phyloP scores from a whole-genome alignment of 805 yeast species.

The Metschnikowia peoriensis region DNA sequence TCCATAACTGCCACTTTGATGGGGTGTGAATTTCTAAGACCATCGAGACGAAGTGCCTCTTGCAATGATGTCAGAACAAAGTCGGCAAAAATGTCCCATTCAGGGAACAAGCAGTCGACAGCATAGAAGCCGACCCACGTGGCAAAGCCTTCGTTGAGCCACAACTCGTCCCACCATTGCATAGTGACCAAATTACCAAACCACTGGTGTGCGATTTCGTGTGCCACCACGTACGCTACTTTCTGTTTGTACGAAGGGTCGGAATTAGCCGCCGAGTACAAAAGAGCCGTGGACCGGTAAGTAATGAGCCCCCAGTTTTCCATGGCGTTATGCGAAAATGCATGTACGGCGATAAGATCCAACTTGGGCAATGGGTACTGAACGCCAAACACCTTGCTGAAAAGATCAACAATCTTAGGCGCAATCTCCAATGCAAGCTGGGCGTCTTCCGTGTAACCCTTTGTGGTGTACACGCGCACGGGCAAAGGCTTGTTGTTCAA shows the following conservation, averaged over 20 bases:
- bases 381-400: constrained; percentile 47
- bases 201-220: constrained; percentile 91
- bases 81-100: constrained; percentile 71
- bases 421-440: constrained; percentile 47
- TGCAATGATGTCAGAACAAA: constrained; percentile 53
- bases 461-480: constrained; percentile 52
- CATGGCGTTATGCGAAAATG: constrained; percentile 85
- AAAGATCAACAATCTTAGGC: constrained; percentile 49
- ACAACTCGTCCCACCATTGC: constrained; percentile 92
- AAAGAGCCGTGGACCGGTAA: constrained; percentile 56
- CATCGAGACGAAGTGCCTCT: constrained; percentile 52
- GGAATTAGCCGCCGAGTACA: constrained; percentile 45
- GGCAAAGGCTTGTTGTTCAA: constrained; percentile 41
- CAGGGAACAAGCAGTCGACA: constrained; percentile 68
- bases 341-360: constrained; percentile 76
- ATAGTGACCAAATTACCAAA: constrained; percentile 86
- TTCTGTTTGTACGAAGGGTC: constrained; percentile 58
- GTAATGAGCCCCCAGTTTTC: constrained; percentile 85
- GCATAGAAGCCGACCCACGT: constrained; percentile 80
- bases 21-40: constrained; percentile 69
- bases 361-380: constrained; percentile 76
- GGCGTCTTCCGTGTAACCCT: constrained; percentile 48
- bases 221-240: constrained; percentile 80
- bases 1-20: constrained; percentile 77
- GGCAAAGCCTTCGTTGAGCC: constrained; percentile 91